Conservation (phyloP, 148 eudicot species). For the Spergularia bocconei region DNA sequence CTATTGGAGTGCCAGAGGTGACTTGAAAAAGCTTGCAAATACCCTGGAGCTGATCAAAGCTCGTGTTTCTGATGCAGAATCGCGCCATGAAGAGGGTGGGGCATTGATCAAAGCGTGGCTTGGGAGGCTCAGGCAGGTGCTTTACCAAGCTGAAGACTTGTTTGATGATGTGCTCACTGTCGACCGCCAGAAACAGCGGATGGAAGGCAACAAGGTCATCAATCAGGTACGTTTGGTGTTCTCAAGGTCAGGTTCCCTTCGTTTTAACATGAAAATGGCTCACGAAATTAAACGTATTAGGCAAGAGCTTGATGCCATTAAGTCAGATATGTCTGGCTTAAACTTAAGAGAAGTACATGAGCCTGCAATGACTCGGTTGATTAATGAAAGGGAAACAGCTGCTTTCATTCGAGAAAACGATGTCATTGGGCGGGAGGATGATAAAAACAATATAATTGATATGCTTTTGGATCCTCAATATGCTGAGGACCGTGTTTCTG, state of each 20-base stretch:
- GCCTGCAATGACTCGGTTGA: neutral
- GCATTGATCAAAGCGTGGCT: neutral
- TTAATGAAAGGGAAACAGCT: conserved; percentile 9
- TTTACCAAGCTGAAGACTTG: conserved; percentile 1
- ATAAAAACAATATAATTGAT: conserved; percentile 7
- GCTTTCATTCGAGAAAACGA: conserved; percentile 4
- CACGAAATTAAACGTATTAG: conserved; percentile 13
- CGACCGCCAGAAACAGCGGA: neutral
- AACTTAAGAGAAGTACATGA: neutral
- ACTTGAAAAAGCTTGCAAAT: neutral
- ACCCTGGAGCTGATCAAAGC: neutral
- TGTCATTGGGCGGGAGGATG: conserved; percentile 7
- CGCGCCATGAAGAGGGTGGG: neutral
- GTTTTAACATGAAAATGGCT: conserved; percentile 4
- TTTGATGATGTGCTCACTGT: neutral
- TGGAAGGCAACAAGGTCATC: neutral
- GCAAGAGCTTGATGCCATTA: conserved; percentile 2
- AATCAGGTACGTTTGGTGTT: neutral
- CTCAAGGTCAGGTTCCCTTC: neutral
- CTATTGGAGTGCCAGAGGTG: conserved; percentile 1
- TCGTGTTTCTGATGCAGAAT: conserved; percentile 1
- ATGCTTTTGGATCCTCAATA: conserved; percentile 10
- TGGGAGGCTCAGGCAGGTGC: neutral
- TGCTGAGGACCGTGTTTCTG: conserved; percentile 7
- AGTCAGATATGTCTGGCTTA: conserved; percentile 14